phyloP scores from a whole-genome alignment of 1,284 basidiomycete species.

The Flammula alnicola region DNA sequence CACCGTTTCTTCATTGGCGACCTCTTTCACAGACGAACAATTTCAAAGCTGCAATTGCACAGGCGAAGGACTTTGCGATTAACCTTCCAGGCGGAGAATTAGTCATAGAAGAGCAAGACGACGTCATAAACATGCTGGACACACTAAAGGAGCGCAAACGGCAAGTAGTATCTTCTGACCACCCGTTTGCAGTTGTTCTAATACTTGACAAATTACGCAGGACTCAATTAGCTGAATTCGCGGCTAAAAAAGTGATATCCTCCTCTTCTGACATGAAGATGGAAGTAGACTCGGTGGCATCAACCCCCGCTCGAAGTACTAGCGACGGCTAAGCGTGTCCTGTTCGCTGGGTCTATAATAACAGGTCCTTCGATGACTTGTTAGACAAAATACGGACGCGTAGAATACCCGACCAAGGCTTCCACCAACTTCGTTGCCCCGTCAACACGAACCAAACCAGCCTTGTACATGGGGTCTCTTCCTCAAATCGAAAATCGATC shows the following conservation, averaged over 20 bases:
- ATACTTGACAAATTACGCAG: neutral
- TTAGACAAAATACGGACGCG: no score
- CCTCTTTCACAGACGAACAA: slow-evolving; percentile 57
- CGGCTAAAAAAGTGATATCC: slow-evolving; percentile 8
- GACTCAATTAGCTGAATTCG: slow-evolving; percentile 13
- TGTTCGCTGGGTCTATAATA: neutral
- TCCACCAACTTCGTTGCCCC: no score
- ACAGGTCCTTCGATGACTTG: no score
- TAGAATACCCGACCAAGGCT: no score
- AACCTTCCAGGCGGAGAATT: slow-evolving; percentile 70
- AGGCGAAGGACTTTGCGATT: slow-evolving; percentile 60
- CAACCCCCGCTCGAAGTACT: slow-evolving; percentile 5
- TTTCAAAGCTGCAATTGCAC: slow-evolving; percentile 57
- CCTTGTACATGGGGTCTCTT: no score
- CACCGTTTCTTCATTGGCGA: neutral
- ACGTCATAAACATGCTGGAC: slow-evolving; percentile 67
- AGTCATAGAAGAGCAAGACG: slow-evolving; percentile 63
- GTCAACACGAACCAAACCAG: no score
- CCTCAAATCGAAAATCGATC: no score
- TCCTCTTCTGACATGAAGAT: slow-evolving; percentile 8
- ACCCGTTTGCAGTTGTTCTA: no score
- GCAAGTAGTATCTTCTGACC: slow-evolving; percentile 37
- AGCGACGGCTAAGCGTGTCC: slow-evolving; percentile 1
- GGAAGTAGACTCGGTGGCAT: slow-evolving; percentile 15
- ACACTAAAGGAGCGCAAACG: slow-evolving; percentile 59